These are phyloP conservation scores for Aphanocladium album DNA, from an alignment of 2,329 filamentous ascomycete genomes.

Conservation along the genomic window DNA sequence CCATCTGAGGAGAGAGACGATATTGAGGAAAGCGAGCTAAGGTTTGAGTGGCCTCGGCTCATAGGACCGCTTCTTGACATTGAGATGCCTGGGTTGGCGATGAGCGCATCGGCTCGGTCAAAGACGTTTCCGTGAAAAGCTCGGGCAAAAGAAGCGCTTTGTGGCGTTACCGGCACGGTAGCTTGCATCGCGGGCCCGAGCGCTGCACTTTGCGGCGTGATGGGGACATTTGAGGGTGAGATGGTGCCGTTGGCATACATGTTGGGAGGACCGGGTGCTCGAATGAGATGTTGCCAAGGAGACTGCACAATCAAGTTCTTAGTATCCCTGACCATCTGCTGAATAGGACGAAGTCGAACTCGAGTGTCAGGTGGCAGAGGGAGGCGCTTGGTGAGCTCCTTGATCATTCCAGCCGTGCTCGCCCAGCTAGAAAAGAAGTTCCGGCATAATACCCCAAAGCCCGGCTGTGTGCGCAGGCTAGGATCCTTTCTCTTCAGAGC, in stretches of 20 bases:
- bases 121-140: constrained; percentile 56
- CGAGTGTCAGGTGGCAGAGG: constrained; percentile 63
- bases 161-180: constrained; percentile 70
- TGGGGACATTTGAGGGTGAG: constrained; percentile 42
- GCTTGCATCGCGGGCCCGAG: constrained; percentile 86
- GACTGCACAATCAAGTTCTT: constrained; percentile 62
- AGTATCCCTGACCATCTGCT: constrained; percentile 77
- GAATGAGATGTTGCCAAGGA: constrained; percentile 47
- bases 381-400: constrained; percentile 46
- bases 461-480: constrained; percentile 58
- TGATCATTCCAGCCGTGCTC: constrained; percentile 58
- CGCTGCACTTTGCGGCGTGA: constrained; percentile 84
- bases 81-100: constrained; percentile 53
- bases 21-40: constrained; percentile 36
- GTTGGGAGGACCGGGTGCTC: constrained; percentile 20
- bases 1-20: constrained; percentile 39
- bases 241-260: constrained; percentile 15
- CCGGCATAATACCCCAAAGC: constrained; percentile 68
- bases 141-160: constrained; percentile 50
- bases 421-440: constrained; percentile 67
- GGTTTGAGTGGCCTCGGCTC: constrained; percentile 36
- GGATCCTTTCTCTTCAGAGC: constrained; percentile 82
- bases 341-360: constrained; percentile 70
- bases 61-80: constrained; percentile 49
- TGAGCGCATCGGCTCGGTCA: constrained; percentile 53